Conservation (phyloP, 805 yeast genomes). For the Candida ovalis region DNA sequence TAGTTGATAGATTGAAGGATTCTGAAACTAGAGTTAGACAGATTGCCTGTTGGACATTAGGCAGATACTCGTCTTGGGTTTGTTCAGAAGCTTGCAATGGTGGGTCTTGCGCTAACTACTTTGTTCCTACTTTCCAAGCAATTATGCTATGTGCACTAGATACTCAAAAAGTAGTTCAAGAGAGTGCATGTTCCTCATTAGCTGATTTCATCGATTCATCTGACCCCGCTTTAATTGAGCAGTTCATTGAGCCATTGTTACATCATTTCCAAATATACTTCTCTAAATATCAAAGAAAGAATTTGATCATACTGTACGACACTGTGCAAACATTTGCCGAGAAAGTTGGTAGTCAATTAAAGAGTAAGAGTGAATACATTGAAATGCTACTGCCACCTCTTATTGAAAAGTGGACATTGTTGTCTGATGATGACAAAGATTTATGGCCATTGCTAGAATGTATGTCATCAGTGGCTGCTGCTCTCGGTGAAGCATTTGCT, state of each 20-base stretch:
- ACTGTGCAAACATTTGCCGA: constrained; percentile 89
- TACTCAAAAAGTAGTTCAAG: constrained; percentile 88
- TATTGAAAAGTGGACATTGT: constrained; percentile 71
- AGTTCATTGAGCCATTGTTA: constrained; percentile 63
- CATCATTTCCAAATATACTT: constrained; percentile 73
- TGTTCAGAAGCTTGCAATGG: constrained; percentile 60
- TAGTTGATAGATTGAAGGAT: constrained; percentile 77
- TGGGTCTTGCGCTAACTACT: constrained; percentile 61
- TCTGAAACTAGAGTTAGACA: constrained; percentile 81
- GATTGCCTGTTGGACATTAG: constrained; percentile 93
- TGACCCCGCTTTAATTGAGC: constrained; percentile 56
- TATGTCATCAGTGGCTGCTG: constrained; percentile 85
- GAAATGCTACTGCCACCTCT: constrained; percentile 74
- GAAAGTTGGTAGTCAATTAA: constrained; percentile 55
- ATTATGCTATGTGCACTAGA: constrained; percentile 76
- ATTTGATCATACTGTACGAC: constrained; percentile 79
- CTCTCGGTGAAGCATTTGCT: constrained; percentile 77
- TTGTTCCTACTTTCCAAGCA: constrained; percentile 73
- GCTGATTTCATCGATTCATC: constrained; percentile 79
- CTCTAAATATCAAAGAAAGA: constrained; percentile 72
- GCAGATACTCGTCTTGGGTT: constrained; percentile 83
- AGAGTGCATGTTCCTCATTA: constrained; percentile 85
- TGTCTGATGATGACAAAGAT: constrained; percentile 76
- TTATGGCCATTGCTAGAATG: constrained; percentile 93
- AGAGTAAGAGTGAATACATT: constrained; percentile 52